These are phyloP conservation scores for Hyphopichia wangnamkhiaoensis DNA, from an alignment of 1,139 yeast genomes.

Conservation along the genomic window DNA sequence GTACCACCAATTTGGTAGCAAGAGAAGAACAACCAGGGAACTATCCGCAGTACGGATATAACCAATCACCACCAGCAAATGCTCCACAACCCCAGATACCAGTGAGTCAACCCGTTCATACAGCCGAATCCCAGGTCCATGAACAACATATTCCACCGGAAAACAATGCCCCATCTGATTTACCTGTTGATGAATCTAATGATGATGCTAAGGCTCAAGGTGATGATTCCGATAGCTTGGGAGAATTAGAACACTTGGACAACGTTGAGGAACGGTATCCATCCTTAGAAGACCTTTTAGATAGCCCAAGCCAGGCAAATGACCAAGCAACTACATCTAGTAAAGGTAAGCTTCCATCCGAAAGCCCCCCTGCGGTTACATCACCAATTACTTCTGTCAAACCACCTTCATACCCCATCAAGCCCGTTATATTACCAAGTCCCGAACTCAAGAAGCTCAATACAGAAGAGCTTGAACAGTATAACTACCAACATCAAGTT, in stretches of 20 bases:
- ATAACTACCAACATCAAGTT: slow-evolving; percentile 23
- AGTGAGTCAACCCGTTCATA: background rate
- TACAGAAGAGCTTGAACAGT: slow-evolving; percentile 24
- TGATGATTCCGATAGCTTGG: slow-evolving; percentile 19
- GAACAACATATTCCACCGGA: background rate
- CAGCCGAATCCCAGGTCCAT: background rate
- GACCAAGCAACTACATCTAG: background rate
- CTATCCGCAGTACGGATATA: background rate
- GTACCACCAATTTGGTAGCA: background rate
- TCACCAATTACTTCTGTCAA: background rate
- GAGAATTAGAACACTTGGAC: slow-evolving; percentile 37
- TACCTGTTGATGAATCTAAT: background rate
- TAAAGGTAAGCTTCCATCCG: background rate
- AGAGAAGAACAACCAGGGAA: background rate
- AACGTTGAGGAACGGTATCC: slow-evolving; percentile 48
- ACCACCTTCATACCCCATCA: slow-evolving; percentile 13
- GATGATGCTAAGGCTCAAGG: background rate
- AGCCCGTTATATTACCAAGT: slow-evolving; percentile 18
- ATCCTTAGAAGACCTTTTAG: slow-evolving; percentile 38
- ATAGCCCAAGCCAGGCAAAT: slow-evolving; percentile 9
- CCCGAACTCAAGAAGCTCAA: slow-evolving; percentile 18
- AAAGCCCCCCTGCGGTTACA: background rate
- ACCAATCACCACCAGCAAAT: slow-evolving; percentile 4
- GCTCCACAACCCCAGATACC: slow-evolving; percentile 1
- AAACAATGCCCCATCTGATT: background rate